phyloP scores from a whole-genome alignment of 164 flowering plant species.

The Piper longum region DNA sequence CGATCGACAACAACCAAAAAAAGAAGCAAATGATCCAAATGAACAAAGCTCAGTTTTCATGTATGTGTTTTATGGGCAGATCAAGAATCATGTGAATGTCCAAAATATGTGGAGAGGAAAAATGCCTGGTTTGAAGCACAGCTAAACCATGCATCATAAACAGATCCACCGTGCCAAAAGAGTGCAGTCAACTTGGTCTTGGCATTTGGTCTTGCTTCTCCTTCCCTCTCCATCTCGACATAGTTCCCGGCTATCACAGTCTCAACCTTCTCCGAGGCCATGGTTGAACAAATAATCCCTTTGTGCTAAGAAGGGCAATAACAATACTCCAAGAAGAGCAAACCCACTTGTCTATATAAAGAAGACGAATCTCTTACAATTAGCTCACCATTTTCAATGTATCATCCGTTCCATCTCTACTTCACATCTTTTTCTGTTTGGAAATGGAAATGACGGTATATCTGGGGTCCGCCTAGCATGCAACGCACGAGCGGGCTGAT shows the following conservation, averaged over 20 bases:
- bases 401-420: not conserved
- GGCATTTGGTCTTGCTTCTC: not conserved
- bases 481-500: slow-evolving; percentile 21
- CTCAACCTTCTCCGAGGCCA: slow-evolving; percentile 28
- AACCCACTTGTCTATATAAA: slow-evolving; percentile 2
- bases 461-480: slow-evolving; percentile 9
- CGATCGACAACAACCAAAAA: not conserved
- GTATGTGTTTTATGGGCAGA: no score
- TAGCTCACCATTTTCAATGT: not conserved
- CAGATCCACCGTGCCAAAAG: slow-evolving; percentile 75
- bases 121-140: slow-evolving; percentile 63
- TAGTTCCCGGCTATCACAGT: slow-evolving; percentile 23
- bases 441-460: not conserved
- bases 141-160: slow-evolving; percentile 73
- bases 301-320: not conserved
- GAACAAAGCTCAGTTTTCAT: no score
- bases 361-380: not conserved
- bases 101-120: not conserved
- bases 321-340: not conserved
- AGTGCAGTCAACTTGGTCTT: slow-evolving; percentile 11
- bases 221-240: slow-evolving; percentile 22
- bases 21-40: no score
- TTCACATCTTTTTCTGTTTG: not conserved
- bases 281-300: not conserved
- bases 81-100: no score